Base-by-base conservation (phyloP, 2,329 filamentous ascomycete species). In the Penicillium sp. region DNA sequence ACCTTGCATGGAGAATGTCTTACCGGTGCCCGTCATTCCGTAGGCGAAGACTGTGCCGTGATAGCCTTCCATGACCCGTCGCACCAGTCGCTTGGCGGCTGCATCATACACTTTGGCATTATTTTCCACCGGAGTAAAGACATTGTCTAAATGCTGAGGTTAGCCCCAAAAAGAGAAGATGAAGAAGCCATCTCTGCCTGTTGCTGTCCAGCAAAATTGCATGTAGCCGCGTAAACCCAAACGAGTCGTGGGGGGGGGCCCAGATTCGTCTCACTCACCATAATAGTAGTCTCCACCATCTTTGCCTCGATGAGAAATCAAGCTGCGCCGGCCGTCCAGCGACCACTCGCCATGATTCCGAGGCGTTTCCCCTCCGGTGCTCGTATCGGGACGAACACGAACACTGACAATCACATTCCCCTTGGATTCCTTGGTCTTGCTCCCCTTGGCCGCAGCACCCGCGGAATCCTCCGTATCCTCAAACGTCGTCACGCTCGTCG, bases 1-100 rank as follows among this genome's bases (percentile, higher is more conserved):
- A 59, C 93, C 93, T 74, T 98, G 93, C 93, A 98, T 98, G 35
- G 91, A 97, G 68, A 97, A 98, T 0, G 93, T 98, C 74, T 98
- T 98, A 58, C 93, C 93, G 0, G 93, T 97, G 53, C 93, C 93
- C 4, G 93, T 98, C 90, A 97, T 97, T 64, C 93, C 93, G 67
- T 98, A 98, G 13, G 91, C 91, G 67, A 98, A 97, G 25, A 98
- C 93, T 1, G 93, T 98, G 50, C 91, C 93, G 63, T 97, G 91
- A 67, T 97, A 98, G 37, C 93, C 93, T 74, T 98, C 93, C 93
- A 98, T 98, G 43, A 98, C 93, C 61, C 93, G 81, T 58, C 93
- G 86, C 40, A 98, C 93, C 44, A 98, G 77, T 53, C 93, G 86
- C 72, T 97, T 97, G 38, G 93, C 93, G 39, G 83, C 88, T 54